Evolutionary conservation across 2,329 filamentous ascomycete genomes (phyloP).

Genomic region (Colletotrichum horii): DNA sequence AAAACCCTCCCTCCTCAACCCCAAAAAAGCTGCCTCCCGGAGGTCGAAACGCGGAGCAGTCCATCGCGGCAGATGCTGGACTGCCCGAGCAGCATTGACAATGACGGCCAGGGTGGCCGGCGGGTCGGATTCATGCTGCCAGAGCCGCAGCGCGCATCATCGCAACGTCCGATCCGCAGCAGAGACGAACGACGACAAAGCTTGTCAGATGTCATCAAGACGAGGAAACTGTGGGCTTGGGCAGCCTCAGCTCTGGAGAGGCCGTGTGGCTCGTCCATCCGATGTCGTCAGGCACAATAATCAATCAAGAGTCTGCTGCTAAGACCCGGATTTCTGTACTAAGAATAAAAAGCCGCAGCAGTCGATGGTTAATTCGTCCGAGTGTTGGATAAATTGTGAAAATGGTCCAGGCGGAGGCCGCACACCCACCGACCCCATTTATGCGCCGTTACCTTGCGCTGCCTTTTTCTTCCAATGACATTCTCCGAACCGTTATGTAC

Average conservation of each 20-base stretch:
- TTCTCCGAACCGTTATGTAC: not conserved
- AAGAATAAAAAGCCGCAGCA: slow-evolving; percentile 15
- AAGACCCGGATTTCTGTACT: slow-evolving; percentile 1
- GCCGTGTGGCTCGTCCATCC: slow-evolving; percentile 10
- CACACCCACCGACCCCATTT: slow-evolving; percentile 7
- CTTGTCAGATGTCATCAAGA: slow-evolving; percentile 5
- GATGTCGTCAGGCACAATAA: slow-evolving; percentile 17
- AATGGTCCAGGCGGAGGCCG: slow-evolving; percentile 14
- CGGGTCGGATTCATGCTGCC: slow-evolving; percentile 16
- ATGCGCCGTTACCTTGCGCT: not conserved
- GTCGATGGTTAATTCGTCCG: not conserved
- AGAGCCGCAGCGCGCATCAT: slow-evolving; percentile 4
- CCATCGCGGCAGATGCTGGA: slow-evolving; percentile 2
- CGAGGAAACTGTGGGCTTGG: slow-evolving; percentile 1
- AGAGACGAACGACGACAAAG: not conserved
- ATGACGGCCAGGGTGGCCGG: not conserved
- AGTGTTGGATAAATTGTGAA: slow-evolving; percentile 16
- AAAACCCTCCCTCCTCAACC: not conserved
- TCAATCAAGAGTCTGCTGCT: not conserved
- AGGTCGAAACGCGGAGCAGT: slow-evolving; percentile 2
- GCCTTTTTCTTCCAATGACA: not conserved
- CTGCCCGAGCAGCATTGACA: slow-evolving; percentile 14
- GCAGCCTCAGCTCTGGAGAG: not conserved
- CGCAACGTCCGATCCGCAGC: not conserved
- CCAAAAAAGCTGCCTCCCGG: not conserved